Evolutionary conservation across 139 green algal species (phyloP).

Genomic region (Pleodorina starrii): DNA sequence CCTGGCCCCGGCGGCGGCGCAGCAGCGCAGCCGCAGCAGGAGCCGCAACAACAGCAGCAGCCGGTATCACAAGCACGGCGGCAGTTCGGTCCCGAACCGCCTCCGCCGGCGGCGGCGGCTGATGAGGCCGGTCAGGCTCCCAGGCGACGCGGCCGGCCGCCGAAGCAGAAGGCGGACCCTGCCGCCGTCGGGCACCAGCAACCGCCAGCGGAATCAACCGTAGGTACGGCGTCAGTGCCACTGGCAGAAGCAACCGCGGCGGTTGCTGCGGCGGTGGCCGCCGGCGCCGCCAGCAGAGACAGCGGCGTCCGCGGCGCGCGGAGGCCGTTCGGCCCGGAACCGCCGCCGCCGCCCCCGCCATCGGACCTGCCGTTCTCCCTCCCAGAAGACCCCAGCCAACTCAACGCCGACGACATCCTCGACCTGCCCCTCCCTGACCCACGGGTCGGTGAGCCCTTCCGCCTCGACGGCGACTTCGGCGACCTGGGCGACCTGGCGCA

Average conservation of each 20-base stretch:
- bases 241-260: neutral
- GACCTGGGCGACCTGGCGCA: neutral
- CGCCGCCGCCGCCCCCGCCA: neutral
- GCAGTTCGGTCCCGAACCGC: constrained; percentile 4
- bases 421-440: constrained; percentile 24
- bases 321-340: constrained; percentile 5
- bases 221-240: neutral
- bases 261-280: neutral
- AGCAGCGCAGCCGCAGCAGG: too few species aligned
- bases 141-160: constrained; percentile 16
- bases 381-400: neutral
- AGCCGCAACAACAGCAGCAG: neutral
- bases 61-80: neutral
- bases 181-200: neutral
- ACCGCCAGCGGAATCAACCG: neutral
- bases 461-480: neutral
- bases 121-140: neutral
- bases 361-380: constrained; percentile 3
- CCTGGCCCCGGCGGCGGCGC: neutral
- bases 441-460: neutral
- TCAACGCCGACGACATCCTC: constrained; percentile 24
- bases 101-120: neutral
- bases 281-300: neutral
- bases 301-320: neutral
- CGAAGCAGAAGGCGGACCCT: neutral